Conservation (phyloP, 352 stramenopile genomes). For the Phytophthora kernoviae region DNA sequence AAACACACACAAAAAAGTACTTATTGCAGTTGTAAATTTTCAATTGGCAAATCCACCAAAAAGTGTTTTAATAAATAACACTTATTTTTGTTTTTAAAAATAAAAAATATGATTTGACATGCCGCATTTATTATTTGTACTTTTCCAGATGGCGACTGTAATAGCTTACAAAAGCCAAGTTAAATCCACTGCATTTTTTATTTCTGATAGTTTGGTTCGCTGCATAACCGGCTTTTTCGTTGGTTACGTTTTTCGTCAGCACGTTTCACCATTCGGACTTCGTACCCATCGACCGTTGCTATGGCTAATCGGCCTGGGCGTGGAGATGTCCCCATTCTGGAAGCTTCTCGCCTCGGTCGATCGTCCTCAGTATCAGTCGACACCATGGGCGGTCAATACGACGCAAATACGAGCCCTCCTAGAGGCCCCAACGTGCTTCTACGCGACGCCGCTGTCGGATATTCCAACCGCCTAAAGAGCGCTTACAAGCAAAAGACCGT, state of each 20-base stretch:
- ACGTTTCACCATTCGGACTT: slow-evolving; percentile 10
- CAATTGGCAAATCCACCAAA: too few relatives aligned
- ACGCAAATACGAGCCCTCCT: slow-evolving; percentile 16
- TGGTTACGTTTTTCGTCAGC: slow-evolving; percentile 15
- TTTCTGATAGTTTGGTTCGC: too few relatives aligned
- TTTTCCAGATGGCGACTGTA: too few relatives aligned
- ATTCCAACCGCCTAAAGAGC: slow-evolving; percentile 26
- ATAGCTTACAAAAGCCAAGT: too few relatives aligned
- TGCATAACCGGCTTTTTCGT: too few relatives aligned
- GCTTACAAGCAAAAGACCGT: slow-evolving; percentile 45
- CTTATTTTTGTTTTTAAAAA: too few relatives aligned
- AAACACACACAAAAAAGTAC: too few relatives aligned
- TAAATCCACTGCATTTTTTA: too few relatives aligned
- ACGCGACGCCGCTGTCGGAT: slow-evolving; percentile 23
- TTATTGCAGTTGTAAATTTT: too few relatives aligned
- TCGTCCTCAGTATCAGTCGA: slow-evolving; percentile 31
- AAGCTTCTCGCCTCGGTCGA: slow-evolving; percentile 21
- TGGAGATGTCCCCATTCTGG: slow-evolving; percentile 37
- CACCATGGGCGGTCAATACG: slow-evolving; percentile 10
- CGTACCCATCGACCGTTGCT: slow-evolving; percentile 1
- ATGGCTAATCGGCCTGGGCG: slow-evolving; percentile 22
- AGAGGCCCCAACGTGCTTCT: slow-evolving; percentile 25
- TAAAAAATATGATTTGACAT: too few relatives aligned
- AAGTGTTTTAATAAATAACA: too few relatives aligned
- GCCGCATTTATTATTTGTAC: too few relatives aligned